Conservation (phyloP, 371 early-diverging fungal genomes). For the Mucor saturninus region DNA sequence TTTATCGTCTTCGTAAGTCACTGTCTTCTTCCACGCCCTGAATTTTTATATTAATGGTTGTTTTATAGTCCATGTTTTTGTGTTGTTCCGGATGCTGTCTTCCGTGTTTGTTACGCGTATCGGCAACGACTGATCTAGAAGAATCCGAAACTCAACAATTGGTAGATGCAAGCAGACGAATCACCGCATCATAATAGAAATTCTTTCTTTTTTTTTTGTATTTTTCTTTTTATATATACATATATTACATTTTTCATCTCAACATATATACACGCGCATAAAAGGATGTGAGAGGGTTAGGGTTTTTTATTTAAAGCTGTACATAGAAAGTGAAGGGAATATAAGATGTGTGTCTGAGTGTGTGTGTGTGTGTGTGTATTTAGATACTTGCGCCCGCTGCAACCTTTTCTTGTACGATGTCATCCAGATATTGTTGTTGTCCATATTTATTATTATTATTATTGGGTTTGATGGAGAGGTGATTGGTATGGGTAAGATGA, state of each 20-base stretch:
- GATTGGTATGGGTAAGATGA: constrained; percentile 10
- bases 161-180: constrained; percentile 33
- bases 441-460: constrained; percentile 5
- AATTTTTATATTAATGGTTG: background rate
- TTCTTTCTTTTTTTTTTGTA: too few species aligned
- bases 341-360: background rate
- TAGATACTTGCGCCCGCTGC: constrained; percentile 17
- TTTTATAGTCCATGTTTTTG: constrained; percentile 52
- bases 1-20: constrained; percentile 69
- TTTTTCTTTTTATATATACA: too few species aligned
- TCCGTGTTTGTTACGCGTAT: constrained; percentile 60
- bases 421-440: background rate
- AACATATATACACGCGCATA: too few species aligned
- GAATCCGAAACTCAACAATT: constrained; percentile 31
- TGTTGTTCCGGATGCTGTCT: constrained; percentile 80
- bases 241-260: too few species aligned
- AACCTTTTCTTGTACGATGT: constrained; percentile 11
- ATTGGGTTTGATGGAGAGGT: constrained; percentile 13
- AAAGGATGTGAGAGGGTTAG: too few species aligned
- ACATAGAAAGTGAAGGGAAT: background rate
- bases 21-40: background rate
- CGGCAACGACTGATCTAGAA: constrained; percentile 36
- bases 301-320: too few species aligned
- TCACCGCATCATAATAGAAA: constrained; percentile 20
- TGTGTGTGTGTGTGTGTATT: background rate